Base-by-base conservation (phyloP, 345 rosid genomes). In the Anacardium occidentale region DNA sequence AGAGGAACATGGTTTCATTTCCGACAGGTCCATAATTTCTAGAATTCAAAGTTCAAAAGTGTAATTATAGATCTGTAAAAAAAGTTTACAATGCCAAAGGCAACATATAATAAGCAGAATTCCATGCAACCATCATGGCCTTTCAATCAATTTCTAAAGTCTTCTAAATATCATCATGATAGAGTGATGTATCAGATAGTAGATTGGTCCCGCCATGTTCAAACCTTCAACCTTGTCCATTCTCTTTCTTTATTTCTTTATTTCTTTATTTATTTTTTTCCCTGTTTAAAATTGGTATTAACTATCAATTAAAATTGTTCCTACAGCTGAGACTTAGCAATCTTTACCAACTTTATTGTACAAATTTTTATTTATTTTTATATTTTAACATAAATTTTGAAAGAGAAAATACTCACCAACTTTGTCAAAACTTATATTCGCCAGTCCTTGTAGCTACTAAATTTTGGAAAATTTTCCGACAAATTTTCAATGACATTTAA, bases 61-160 rank as follows among this genome's bases (percentile, higher is more conserved):
- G 90, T 55, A 79, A 83, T 82, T 54, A 76, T 77, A 80, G 76
- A 65, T 63, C 29, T 60, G 66, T 54, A 7, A 37, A 44, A 72
- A 77, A 70, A 66, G 72, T 83, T 76, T 74, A 79, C 72, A 85
- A 75, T 17, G 78, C 61, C 70, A 70, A 65, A 74, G 80, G 83
- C 75, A 63, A 71, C 57, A 72, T 76, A 67, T 76, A 67, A 67
- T 76, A 67, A 57, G 80, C 84, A 83, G 95, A 93, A 88, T 91
- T 93, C 98, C 94, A 91, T 89, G 97, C 88, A 87, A 82, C 70
- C 85, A 93, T 93, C 83, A 93, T 93, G 84, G 89, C 92, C 61
- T 73, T 81, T 77, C 87, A 82, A 82, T 89, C 96, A 86, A 83
- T 71, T 85, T 78, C 79, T 79, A 77, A 83, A 79, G 77, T 77